These are phyloP conservation scores for Annulohypoxylon truncatum DNA, from an alignment of 2,329 filamentous ascomycete genomes.

Conservation along the genomic window DNA sequence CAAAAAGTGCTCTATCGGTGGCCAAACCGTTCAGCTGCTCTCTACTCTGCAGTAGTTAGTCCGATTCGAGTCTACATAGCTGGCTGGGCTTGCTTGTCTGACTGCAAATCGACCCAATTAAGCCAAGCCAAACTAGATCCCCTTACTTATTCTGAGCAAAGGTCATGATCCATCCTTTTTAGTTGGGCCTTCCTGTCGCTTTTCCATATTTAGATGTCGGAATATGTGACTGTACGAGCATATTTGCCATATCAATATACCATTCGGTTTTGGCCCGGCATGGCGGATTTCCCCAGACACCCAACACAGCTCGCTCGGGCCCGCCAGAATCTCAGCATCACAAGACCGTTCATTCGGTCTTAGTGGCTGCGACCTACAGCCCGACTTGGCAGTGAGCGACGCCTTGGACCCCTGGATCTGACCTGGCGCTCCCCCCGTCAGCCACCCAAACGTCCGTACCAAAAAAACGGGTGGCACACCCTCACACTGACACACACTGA, in stretches of 20 bases:
- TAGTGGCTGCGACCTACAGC: constrained; percentile 35
- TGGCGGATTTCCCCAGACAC: constrained; percentile 41
- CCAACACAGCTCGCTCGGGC: constrained; percentile 34
- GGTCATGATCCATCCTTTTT: constrained; percentile 19
- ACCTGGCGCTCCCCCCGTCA: constrained; percentile 23
- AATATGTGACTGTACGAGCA: constrained; percentile 29
- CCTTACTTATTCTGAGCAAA: constrained; percentile 12
- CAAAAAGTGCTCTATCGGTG: constrained; percentile 14
- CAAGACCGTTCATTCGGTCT: constrained; percentile 35
- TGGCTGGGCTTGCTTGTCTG: constrained; percentile 23
- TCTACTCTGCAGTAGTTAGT: constrained; percentile 2
- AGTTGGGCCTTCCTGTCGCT: constrained; percentile 19
- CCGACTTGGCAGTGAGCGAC: constrained; percentile 34
- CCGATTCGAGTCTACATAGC: neutral
- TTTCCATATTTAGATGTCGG: constrained; percentile 12
- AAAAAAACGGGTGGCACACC: constrained; percentile 23
- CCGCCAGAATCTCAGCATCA: constrained; percentile 35
- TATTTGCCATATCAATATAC: constrained; percentile 27
- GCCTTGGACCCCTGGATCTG: constrained; percentile 35
- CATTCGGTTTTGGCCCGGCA: constrained; percentile 37
- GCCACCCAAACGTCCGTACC: constrained; percentile 23
- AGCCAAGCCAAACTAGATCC: constrained; percentile 23
- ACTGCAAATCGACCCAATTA: constrained; percentile 32
- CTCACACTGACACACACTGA: constrained; percentile 7
- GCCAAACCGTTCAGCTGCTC: constrained; percentile 27